Evolutionary conservation across 23 red algal species (phyloP).

Genomic region (Gracilaria caudata): DNA sequence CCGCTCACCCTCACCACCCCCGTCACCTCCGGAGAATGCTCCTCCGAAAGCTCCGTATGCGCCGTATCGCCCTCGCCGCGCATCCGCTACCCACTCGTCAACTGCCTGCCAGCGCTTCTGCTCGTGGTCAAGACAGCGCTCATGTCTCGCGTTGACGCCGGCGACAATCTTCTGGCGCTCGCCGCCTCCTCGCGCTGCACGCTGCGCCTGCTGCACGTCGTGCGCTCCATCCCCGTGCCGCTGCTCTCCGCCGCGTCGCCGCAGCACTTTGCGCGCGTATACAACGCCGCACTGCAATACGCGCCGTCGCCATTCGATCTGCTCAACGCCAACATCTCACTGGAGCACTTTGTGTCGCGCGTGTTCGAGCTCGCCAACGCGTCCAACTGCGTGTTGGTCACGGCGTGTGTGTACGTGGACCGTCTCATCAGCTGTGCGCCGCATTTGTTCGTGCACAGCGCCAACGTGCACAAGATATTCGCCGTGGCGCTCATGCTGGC

Average conservation of each 20-base stretch:
- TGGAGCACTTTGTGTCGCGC: background rate
- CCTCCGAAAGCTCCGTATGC: background rate
- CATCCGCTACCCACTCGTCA: constrained; percentile 17
- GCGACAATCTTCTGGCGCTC: background rate
- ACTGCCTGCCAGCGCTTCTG: constrained; percentile 9
- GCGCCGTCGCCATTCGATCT: background rate
- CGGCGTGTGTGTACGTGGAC: constrained; percentile 16
- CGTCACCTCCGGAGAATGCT: constrained; percentile 6
- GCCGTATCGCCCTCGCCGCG: background rate
- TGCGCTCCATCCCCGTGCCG: background rate
- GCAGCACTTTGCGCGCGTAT: background rate
- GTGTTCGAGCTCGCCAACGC: constrained; percentile 6
- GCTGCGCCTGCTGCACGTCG: background rate
- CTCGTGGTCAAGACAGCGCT: constrained; percentile 19
- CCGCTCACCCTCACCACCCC: constrained; percentile 23
- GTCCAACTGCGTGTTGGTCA: constrained; percentile 14
- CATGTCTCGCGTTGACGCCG: background rate
- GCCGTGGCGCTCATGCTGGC: constrained; percentile 33
- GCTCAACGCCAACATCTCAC: background rate
- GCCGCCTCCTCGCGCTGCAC: background rate
- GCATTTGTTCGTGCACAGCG: background rate
- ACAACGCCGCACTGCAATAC: background rate
- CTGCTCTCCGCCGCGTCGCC: background rate
- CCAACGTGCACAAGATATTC: constrained; percentile 33
- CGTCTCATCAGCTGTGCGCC: background rate